Evolutionary conservation across 2,329 filamentous ascomycete genomes (phyloP).

Genomic region (Tolypocladium sp.): DNA sequence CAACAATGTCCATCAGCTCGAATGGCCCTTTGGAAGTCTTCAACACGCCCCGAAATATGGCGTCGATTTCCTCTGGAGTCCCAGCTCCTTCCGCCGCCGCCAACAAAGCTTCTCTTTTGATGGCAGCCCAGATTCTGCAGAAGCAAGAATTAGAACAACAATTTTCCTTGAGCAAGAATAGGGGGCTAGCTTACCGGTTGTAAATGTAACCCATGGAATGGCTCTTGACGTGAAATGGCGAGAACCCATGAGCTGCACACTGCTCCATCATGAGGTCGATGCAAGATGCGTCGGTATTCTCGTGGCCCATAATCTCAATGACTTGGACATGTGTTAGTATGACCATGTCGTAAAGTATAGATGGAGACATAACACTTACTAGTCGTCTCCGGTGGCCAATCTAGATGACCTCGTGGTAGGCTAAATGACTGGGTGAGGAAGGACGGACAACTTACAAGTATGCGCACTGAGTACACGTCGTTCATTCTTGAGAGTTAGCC

Average conservation of each 20-base stretch:
- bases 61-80: conserved; percentile 19
- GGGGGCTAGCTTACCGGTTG: conserved; percentile 11
- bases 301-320: conserved; percentile 23
- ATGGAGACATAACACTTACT: conserved; percentile 4
- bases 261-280: conserved; percentile 14
- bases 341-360: no score
- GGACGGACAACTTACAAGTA: conserved; percentile 22
- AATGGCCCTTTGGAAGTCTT: conserved; percentile 21
- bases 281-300: conserved; percentile 10
- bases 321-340: conserved; percentile 1
- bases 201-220: conserved; percentile 23
- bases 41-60: conserved; percentile 18
- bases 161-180: neutral
- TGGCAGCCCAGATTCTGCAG: conserved; percentile 21
- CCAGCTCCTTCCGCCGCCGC: conserved; percentile 19
- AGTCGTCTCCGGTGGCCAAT: conserved; percentile 22
- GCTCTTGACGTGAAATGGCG: conserved; percentile 18
- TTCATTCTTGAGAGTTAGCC: conserved; percentile 20
- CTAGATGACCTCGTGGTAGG: conserved; percentile 4
- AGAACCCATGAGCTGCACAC: conserved; percentile 17
- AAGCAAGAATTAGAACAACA: neutral
- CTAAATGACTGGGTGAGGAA: neutral
- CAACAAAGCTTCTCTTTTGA: conserved; percentile 20
- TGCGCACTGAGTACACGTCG: conserved; percentile 31
- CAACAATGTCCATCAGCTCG: conserved; percentile 21